Percentiles rank a stretch among this genome's conserved stretches.
These are phyloP conservation scores for Solanum ahanhuiri DNA, from an alignment of 257 asterid species.

Conservation along the genomic window DNA sequence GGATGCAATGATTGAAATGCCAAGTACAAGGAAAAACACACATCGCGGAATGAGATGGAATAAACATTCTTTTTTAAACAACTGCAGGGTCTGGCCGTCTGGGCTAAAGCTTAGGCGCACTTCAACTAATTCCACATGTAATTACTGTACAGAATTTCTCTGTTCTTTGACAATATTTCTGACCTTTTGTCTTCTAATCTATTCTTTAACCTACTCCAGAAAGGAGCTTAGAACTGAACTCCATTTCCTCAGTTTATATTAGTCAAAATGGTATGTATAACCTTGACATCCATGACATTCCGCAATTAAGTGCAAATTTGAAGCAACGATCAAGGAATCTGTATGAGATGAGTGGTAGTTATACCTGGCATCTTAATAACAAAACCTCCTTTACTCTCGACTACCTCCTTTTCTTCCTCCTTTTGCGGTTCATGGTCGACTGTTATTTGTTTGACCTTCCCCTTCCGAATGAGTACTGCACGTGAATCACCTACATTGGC, in stretches of 20 bases:
- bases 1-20: neutral
- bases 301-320: neutral
- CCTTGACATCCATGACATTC: neutral
- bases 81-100: neutral
- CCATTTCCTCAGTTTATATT: neutral
- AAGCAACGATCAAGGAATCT: neutral
- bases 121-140: neutral
- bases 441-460: constrained; percentile 17
- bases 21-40: neutral
- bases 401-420: constrained; percentile 24
- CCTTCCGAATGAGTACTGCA: constrained; percentile 26
- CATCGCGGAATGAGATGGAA: neutral
- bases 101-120: neutral
- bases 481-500: constrained; percentile 51
- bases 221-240: neutral
- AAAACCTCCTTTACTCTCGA: constrained; percentile 44
- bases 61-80: neutral
- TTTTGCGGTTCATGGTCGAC: constrained; percentile 35
- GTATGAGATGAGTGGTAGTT: neutral
- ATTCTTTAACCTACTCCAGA: neutral
- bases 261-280: neutral
- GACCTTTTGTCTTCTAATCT: neutral
- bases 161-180: neutral
- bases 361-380: constrained; percentile 22
- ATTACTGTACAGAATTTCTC: neutral